Evolutionary conservation across 306 rosid species (phyloP).

Genomic region (Ammopiptanthus mongolicus): DNA sequence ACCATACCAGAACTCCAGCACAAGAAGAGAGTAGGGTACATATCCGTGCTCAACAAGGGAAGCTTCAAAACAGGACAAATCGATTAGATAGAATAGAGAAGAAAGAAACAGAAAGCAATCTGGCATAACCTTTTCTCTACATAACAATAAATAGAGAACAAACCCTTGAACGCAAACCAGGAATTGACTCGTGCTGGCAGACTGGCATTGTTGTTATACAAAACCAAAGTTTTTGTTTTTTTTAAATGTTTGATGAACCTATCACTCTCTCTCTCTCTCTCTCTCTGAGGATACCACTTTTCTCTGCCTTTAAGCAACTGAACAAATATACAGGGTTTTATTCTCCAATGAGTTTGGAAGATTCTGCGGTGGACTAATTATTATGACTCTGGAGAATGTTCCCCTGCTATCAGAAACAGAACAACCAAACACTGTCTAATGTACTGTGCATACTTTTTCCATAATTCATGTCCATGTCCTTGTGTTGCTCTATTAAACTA

Average conservation of each 20-base stretch:
- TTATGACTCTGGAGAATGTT: conserved; percentile 37
- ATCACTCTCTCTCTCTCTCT: conserved; percentile 1
- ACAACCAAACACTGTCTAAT: conserved; percentile 31
- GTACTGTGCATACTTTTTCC: conserved; percentile 12
- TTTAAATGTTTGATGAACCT: conserved; percentile 23
- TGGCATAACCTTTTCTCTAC: conserved; percentile 42
- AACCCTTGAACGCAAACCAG: conserved; percentile 44
- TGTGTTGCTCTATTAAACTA: background rate
- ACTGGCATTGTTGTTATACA: conserved; percentile 40
- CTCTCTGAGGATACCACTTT: background rate
- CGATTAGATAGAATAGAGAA: conserved; percentile 21
- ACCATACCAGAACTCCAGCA: background rate
- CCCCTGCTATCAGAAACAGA: conserved; percentile 26
- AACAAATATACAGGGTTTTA: conserved; percentile 38
- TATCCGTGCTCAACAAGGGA: conserved; percentile 15
- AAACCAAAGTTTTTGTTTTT: background rate
- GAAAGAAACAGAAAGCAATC: conserved; percentile 17
- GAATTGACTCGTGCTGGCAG: conserved; percentile 39
- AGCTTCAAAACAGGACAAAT: conserved; percentile 28
- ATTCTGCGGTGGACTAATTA: conserved; percentile 43
- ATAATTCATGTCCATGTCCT: background rate
- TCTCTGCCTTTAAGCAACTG: conserved; percentile 33
- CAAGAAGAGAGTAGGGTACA: conserved; percentile 11
- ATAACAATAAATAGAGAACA: conserved; percentile 21
- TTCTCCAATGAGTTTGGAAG: conserved; percentile 83